Conservation (phyloP, 768 basidiomycete genomes). For the Floccularia luteovirens region DNA sequence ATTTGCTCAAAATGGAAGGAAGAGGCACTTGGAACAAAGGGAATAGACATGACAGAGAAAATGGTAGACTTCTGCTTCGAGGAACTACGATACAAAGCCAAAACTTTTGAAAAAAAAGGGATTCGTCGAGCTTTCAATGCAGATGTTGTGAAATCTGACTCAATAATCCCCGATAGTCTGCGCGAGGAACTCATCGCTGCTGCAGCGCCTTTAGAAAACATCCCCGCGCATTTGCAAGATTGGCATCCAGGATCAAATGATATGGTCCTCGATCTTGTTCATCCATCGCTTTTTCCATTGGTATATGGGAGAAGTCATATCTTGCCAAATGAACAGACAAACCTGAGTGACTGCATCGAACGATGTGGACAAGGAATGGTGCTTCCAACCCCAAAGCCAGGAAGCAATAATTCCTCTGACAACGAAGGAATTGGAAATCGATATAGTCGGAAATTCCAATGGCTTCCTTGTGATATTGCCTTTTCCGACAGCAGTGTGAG, state of each 20-base stretch:
- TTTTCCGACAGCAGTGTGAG: conserved; percentile 7
- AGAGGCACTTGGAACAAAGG: conserved; percentile 4
- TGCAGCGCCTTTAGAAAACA: conserved; percentile 20
- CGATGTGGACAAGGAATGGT: conserved; percentile 6
- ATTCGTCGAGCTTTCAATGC: conserved; percentile 7
- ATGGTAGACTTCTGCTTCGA: conserved; percentile 15
- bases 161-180: conserved; percentile 12
- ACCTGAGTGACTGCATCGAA: conserved; percentile 7
- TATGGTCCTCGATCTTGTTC: conserved; percentile 32
- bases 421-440: not conserved
- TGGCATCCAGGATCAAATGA: conserved; percentile 33
- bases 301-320: conserved; percentile 19
- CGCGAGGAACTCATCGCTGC: conserved; percentile 9
- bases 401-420: not conserved
- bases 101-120: conserved; percentile 2
- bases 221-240: conserved; percentile 22
- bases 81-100: conserved; percentile 15
- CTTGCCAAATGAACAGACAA: conserved; percentile 1
- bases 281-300: conserved; percentile 29
- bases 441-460: conserved; percentile 9
- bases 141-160: conserved; percentile 16
- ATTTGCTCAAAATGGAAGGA: conserved; percentile 11
- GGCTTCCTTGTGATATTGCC: conserved; percentile 7
- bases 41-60: conserved; percentile 7
- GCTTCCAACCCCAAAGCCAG: not conserved